Percentiles rank a stretch among this genome's conserved stretches.
Conservation (phyloP, 306 rosid genomes). For the Hippophae rhamnoides region DNA sequence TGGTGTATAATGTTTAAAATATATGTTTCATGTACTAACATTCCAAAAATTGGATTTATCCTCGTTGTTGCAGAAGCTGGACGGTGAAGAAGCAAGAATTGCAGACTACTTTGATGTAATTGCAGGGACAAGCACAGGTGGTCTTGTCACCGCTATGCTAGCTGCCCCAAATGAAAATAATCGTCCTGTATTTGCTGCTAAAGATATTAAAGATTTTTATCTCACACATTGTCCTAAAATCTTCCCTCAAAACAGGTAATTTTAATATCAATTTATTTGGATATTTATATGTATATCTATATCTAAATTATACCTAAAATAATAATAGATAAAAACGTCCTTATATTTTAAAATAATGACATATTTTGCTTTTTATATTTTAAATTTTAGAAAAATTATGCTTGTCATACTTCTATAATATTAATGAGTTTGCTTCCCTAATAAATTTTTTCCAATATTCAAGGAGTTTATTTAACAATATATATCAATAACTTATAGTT, state of each 20-base stretch:
- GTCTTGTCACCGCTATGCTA: conserved; percentile 56
- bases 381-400: no score
- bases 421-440: no score
- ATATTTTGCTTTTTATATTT: no score
- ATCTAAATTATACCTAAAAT: neutral
- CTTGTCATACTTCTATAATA: no score
- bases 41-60: neutral
- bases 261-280: neutral
- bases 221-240: conserved; percentile 41
- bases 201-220: conserved; percentile 53
- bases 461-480: no score
- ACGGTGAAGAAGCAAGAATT: conserved; percentile 47
- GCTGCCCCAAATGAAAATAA: conserved; percentile 47
- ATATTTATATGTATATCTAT: neutral
- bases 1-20: neutral
- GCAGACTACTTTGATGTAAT: conserved; percentile 63
- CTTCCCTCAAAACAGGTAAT: conserved; percentile 42
- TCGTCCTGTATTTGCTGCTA: conserved; percentile 52
- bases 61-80: conserved; percentile 36
- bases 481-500: no score
- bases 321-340: no score
- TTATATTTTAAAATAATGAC: no score
- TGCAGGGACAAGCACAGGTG: conserved; percentile 62
- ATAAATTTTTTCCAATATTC: no score
- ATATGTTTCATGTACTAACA: no score